Conservation (phyloP, 164 flowering plant genomes). For the Stephania yunnanensis region DNA sequence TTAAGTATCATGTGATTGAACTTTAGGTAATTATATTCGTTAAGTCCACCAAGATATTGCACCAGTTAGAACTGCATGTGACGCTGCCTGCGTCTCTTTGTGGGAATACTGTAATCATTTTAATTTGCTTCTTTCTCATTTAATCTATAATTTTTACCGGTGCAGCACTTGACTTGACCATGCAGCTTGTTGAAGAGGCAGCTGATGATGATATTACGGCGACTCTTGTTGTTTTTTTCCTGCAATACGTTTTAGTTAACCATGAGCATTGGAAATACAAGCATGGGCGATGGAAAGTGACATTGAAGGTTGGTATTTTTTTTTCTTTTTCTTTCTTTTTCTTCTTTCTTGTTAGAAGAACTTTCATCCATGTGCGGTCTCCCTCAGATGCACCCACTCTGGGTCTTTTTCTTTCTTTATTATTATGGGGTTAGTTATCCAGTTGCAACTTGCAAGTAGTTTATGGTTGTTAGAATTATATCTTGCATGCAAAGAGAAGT, state of each 20-base stretch:
- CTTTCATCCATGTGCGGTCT: not conserved
- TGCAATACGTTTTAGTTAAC: slow-evolving; percentile 82
- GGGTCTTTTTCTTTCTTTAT: not conserved
- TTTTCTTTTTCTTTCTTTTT: not conserved
- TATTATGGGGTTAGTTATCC: not conserved
- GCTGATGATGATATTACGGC: slow-evolving; percentile 50
- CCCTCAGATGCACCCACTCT: not conserved
- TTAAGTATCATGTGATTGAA: too few species aligned
- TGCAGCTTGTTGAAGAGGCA: slow-evolving; percentile 68
- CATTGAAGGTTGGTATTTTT: slow-evolving; percentile 46
- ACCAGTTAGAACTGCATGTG: not conserved
- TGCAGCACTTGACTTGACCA: slow-evolving; percentile 83
- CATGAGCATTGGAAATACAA: slow-evolving; percentile 92
- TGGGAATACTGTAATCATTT: not conserved
- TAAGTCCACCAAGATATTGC: too few species aligned
- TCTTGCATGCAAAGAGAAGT: not conserved
- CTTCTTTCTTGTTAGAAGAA: not conserved
- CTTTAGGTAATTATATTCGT: too few species aligned
- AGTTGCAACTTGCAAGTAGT: not conserved
- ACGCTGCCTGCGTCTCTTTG: not conserved
- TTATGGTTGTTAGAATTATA: not conserved
- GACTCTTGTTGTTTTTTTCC: slow-evolving; percentile 58
- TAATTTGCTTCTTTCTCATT: not conserved
- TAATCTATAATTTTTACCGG: slow-evolving; percentile 6
- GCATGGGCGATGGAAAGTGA: slow-evolving; percentile 78